Percentiles rank a stretch among this genome's conserved stretches.
phyloP scores from a whole-genome alignment of 768 basidiomycete genomes.

The Lyophyllum semitale region DNA sequence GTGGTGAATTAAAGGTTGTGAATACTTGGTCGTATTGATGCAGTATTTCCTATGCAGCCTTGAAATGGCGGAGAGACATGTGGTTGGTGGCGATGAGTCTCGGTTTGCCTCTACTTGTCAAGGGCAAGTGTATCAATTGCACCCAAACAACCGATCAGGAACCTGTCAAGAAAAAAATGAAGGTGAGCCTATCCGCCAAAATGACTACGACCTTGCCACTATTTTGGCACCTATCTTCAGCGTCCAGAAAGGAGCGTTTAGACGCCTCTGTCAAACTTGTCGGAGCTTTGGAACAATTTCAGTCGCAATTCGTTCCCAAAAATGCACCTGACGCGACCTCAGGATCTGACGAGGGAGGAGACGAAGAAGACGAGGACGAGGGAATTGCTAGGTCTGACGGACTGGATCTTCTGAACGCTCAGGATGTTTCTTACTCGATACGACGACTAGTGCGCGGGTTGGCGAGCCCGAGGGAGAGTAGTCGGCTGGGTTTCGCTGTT shows the following conservation, averaged over 20 bases:
- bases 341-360: constrained; percentile 47
- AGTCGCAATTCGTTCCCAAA: constrained; percentile 60
- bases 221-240: constrained; percentile 91
- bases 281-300: constrained; percentile 81
- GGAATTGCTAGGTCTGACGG: constrained; percentile 42
- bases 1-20: no score
- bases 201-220: constrained; percentile 91
- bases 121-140: neutral
- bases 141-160: constrained; percentile 14
- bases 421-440: constrained; percentile 92
- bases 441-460: constrained; percentile 84
- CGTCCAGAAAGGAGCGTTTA: constrained; percentile 76
- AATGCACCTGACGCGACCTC: constrained; percentile 26
- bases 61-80: no score
- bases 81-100: neutral
- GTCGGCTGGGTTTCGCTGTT: constrained; percentile 92
- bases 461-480: constrained; percentile 90
- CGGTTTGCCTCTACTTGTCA: constrained; percentile 7
- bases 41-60: no score
- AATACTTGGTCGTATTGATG: no score
- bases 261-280: constrained; percentile 87
- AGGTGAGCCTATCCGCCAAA: constrained; percentile 11
- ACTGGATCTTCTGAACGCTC: constrained; percentile 73
- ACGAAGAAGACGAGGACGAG: constrained; percentile 45
- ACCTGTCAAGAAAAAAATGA: constrained; percentile 18